Evolutionary conservation across 1,284 basidiomycete genomes (phyloP), one percentile per base, ranked within the genome.

Genomic region (Rhodotorula sp.): DNA sequence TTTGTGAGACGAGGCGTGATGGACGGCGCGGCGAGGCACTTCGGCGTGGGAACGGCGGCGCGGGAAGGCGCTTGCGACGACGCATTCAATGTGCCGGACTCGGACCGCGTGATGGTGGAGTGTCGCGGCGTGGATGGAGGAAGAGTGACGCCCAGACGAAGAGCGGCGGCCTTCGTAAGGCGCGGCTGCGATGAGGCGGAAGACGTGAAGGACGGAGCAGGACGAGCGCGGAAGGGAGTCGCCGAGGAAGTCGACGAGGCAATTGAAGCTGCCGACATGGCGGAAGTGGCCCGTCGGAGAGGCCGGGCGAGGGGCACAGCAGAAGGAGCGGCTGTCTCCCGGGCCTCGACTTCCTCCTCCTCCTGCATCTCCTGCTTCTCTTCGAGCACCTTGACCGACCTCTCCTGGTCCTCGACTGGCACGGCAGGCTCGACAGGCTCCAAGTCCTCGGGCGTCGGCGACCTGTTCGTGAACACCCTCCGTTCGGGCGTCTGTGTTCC

Each of bases 131-230:
- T 53, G 3, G 56, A 13, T 0, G 62, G n/a, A 1, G 70, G 64
- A 8, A 72, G 36, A 39, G 72, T 44, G 54, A 81, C 57, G 32
- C 81, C 81, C 64, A 81, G 79, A 9, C 91, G 86, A 8, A 93
- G 84, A 7, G 89, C 87, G 0, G 92, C 90, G 0, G 90, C 87
- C 64, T 87, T 87, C 13, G 89, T 89, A 67, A 87, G 87, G 49
- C 91, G 87, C 0, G 92, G 92, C 32, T 87, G 83, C 69, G 91
- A 90, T 72, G 87, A 85, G 0, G 91, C 90, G 24, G 84, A 84
- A 0, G 34, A 15, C 24, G 36, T 17, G 36, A 89, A 87, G 11
- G 84, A 74, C 0, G 91, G 91, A 0, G 90, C 76, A 0, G 84
- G 79, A n/a, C 90, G 87, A 9, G 91, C 91, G 61, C 84, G 85